phyloP scores from a whole-genome alignment of 768 basidiomycete species.

The Cyclocybe aegerita region DNA sequence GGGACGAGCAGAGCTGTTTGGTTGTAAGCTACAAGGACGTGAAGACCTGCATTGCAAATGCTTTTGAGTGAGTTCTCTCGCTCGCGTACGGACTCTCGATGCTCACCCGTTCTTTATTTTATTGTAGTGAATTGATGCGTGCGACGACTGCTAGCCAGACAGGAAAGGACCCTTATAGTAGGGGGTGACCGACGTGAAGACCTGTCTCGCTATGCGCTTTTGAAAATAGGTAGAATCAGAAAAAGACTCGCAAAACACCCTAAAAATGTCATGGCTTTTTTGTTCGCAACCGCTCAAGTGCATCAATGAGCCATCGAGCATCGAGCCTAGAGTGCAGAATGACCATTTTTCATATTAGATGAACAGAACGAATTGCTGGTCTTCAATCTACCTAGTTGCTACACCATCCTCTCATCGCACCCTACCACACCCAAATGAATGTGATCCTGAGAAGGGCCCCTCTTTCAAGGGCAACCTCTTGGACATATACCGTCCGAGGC shows the following conservation, averaged over 20 bases:
- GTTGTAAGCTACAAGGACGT: constrained; percentile 93
- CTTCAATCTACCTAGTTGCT: not conserved
- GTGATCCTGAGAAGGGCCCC: too few species aligned
- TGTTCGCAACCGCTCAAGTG: not conserved
- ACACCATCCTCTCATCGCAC: not conserved
- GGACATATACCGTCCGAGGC: too few species aligned
- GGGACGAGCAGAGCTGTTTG: constrained; percentile 95
- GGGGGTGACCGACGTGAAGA: not conserved
- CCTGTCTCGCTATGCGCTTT: not conserved
- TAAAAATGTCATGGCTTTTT: constrained; percentile 32
- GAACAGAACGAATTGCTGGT: not conserved
- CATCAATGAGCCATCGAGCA: not conserved
- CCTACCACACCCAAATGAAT: too few species aligned
- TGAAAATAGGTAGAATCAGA: constrained; percentile 70
- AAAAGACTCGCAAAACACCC: constrained; percentile 60
- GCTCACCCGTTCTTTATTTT: not conserved
- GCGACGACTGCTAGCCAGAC: constrained; percentile 22
- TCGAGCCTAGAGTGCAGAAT: too few species aligned
- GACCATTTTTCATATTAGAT: too few species aligned
- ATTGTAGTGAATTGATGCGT: constrained; percentile 47
- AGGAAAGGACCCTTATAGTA: constrained; percentile 6
- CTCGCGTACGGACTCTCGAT: constrained; percentile 1
- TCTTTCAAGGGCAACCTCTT: too few species aligned
- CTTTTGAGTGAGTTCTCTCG: constrained; percentile 65
- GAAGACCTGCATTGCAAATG: constrained; percentile 79